These are phyloP conservation scores for Aspergillus versicolor DNA, from an alignment of 2,329 filamentous ascomycete genomes.

Conservation along the genomic window DNA sequence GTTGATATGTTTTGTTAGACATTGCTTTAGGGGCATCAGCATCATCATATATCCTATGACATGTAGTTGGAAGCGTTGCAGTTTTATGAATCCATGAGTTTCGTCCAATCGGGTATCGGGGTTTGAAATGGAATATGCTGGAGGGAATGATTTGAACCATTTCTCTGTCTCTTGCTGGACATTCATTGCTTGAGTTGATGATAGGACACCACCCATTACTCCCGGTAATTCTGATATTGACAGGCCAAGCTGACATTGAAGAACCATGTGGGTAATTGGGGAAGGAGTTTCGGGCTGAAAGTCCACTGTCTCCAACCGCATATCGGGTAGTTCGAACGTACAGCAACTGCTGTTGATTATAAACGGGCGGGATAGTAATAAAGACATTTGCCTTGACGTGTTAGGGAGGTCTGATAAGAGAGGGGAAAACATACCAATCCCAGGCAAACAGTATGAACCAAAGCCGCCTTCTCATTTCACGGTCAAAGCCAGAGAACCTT, in stretches of 20 bases:
- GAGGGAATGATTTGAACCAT: constrained; percentile 47
- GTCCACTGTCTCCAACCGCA: constrained; percentile 34
- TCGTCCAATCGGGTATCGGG: constrained; percentile 46
- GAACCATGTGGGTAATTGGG: constrained; percentile 45
- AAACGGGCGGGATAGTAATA: constrained; percentile 45
- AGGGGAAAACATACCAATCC: constrained; percentile 44
- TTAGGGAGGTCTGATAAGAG: background rate
- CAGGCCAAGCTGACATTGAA: constrained; percentile 41
- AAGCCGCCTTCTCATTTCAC: constrained; percentile 48
- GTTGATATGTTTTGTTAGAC: constrained; percentile 38
- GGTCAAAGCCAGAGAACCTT: constrained; percentile 45
- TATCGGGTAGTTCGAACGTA: constrained; percentile 41
- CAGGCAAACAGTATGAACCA: constrained; percentile 50
- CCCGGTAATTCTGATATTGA: constrained; percentile 25
- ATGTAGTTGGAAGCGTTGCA: constrained; percentile 50
- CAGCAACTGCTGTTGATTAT: constrained; percentile 45
- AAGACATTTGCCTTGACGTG: constrained; percentile 40
- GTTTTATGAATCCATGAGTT: constrained; percentile 43
- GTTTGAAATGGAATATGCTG: constrained; percentile 39
- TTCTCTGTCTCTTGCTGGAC: constrained; percentile 35
- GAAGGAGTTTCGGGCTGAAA: constrained; percentile 40
- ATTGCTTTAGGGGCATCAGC: constrained; percentile 48
- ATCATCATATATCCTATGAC: constrained; percentile 48
- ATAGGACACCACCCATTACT: constrained; percentile 12
- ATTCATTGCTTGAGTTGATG: constrained; percentile 28